These are phyloP conservation scores for Suillus hirtellus DNA, from an alignment of 768 basidiomycete genomes.

Conservation along the genomic window DNA sequence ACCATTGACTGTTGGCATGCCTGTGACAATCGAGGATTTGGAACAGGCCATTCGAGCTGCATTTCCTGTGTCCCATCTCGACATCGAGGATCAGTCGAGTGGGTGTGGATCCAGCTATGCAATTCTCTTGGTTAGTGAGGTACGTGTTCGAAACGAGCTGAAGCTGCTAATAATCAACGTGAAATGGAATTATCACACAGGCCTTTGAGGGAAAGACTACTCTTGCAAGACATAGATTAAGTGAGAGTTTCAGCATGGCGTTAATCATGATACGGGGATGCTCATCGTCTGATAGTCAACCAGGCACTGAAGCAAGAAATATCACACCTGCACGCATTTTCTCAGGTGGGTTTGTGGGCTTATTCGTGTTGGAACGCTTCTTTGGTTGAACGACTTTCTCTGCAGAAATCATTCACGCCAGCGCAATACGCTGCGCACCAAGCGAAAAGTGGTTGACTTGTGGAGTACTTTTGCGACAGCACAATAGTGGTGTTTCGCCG, in stretches of 20 bases:
- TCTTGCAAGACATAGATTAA: conserved; percentile 70
- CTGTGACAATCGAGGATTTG: conserved; percentile 54
- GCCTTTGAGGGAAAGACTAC: conserved; percentile 79
- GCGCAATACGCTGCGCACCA: conserved; percentile 59
- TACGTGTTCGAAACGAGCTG: conserved; percentile 29
- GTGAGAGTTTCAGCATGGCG: conserved; percentile 39
- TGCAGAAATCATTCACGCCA: conserved; percentile 73
- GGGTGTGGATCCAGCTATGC: conserved; percentile 82
- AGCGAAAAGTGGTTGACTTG: conserved; percentile 31
- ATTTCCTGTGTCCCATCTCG: conserved; percentile 64
- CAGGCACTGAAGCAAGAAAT: conserved; percentile 74
- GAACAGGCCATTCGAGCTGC: conserved; percentile 64
- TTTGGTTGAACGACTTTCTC: background rate
- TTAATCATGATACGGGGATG: conserved; percentile 13
- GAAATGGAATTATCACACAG: conserved; percentile 32
- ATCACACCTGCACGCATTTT: conserved; percentile 83
- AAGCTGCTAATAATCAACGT: conserved; percentile 7
- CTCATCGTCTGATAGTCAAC: conserved; percentile 54
- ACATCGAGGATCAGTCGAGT: conserved; percentile 75
- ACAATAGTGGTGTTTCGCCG: background rate
- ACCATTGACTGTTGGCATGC: conserved; percentile 44
- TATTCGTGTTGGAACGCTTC: background rate
- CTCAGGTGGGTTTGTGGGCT: conserved; percentile 57
- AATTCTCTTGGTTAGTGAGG: conserved; percentile 76
- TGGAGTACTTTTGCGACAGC: conserved; percentile 1